Evolutionary conservation across 176 grass and related monocot species (phyloP), one percentile per base, ranked within the genome.

Genomic region (Saccharum spontaneum): DNA sequence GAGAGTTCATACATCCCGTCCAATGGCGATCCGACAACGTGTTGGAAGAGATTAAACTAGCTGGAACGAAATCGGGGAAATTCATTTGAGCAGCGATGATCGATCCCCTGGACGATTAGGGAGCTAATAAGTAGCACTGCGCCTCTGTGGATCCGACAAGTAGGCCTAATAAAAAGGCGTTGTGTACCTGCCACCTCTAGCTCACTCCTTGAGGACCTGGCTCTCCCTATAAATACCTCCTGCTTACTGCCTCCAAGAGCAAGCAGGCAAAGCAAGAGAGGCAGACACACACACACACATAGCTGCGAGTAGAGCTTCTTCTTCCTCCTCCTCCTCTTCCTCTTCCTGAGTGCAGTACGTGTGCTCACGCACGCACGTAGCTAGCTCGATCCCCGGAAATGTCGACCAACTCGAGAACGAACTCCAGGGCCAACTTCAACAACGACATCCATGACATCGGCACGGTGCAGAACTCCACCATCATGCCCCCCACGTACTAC

Each of bases 361-460:
- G 49, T 52, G 62, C 62, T n/a, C n/a, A n/a, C n/a, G n/a, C n/a
- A n/a, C n/a, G n/a, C n/a, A n/a, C n/a, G n/a, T n/a, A n/a, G n/a
- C n/a, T 54, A 75, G 77, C 34, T 77, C 20, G 39, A 26, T 43
- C 33, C 46, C 7, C 17, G 20, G 18, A 73, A 88, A 98, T 98
- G 95, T 71, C 93, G 43, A 78, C 87, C 77, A 90, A 86, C 89
- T 87, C 92, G 16, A 89, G 91, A 15, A 22, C 90, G 3, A 92
- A 88, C 83, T 83, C 92, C 24, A 91, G 89, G 46, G 78, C 88
- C 2, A 94, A 91, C 92, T 92, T 83, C 89, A 52, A 83, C 50
- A 95, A 87, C 69, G 95, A 95, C 69, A 92, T 93, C 85, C 95
- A 98, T 71, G 95, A 95, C 77, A 75, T 90, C 73, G 81, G 75